A percentile compares a stretch with the other conserved stretches of the same genome.
Conservation (phyloP, 108 stramenopile species). For the Fistulifera pelliculosa region DNA sequence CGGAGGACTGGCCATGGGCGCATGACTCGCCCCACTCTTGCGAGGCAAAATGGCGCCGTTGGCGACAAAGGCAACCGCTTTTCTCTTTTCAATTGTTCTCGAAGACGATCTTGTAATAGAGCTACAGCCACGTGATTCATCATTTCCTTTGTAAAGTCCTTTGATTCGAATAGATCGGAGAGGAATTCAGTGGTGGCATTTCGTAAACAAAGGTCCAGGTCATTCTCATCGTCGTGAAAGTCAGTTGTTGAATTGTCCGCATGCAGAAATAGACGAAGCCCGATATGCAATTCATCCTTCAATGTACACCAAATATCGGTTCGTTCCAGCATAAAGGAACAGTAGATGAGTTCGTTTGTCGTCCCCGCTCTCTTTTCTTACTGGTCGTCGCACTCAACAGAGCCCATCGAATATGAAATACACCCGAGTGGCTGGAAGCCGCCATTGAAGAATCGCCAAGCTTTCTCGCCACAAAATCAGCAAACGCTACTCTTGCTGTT, state of each 20-base stretch:
- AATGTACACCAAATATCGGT: slow-evolving; percentile 30
- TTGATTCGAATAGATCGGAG: background rate
- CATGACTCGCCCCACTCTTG: slow-evolving; percentile 57
- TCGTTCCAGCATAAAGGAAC: slow-evolving; percentile 40
- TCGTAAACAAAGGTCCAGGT: background rate
- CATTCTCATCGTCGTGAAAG: background rate
- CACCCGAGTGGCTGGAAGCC: background rate
- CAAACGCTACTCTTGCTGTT: slow-evolving; percentile 12
- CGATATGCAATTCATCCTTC: slow-evolving; percentile 2
- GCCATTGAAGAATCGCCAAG: background rate
- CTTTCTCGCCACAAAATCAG: slow-evolving; percentile 22
- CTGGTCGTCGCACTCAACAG: background rate
- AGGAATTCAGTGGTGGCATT: slow-evolving; percentile 3
- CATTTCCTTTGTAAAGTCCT: slow-evolving; percentile 9
- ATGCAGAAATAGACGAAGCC: background rate
- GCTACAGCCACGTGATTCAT: slow-evolving; percentile 49
- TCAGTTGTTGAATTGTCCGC: slow-evolving; percentile 17
- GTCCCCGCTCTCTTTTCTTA: slow-evolving; percentile 9
- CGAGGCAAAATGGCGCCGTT: slow-evolving; percentile 74
- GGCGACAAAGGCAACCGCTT: slow-evolving; percentile 73
- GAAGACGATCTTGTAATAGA: slow-evolving; percentile 49
- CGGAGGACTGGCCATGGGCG: slow-evolving; percentile 70
- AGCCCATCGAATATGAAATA: background rate
- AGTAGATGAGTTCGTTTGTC: background rate
- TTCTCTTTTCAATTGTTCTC: slow-evolving; percentile 27